These are phyloP conservation scores for Neocucurbitaria cava DNA, from an alignment of 2,329 filamentous ascomycete genomes.

Conservation along the genomic window DNA sequence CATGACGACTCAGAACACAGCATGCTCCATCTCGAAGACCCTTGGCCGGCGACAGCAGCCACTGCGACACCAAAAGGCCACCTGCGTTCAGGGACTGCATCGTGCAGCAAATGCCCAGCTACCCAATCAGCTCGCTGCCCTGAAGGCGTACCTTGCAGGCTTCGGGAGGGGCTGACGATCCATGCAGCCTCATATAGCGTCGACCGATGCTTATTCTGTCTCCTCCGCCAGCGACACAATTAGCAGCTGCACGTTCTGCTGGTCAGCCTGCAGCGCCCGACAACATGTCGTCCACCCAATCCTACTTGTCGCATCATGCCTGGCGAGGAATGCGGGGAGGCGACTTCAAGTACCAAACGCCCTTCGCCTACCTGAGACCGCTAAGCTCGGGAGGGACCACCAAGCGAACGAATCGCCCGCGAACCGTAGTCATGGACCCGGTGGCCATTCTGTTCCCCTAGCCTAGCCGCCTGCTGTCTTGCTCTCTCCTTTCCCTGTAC, in stretches of 20 bases:
- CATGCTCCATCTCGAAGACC: slow-evolving; percentile 4
- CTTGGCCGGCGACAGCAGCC: slow-evolving; percentile 16
- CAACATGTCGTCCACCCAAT: slow-evolving; percentile 2
- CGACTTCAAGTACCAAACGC: slow-evolving; percentile 19
- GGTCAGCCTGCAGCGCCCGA: slow-evolving; percentile 4
- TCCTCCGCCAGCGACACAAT: background rate
- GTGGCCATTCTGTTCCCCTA: slow-evolving; percentile 20
- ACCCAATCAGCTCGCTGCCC: slow-evolving; percentile 23
- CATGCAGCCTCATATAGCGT: slow-evolving; percentile 6
- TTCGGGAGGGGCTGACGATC: slow-evolving; percentile 17
- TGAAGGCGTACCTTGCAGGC: slow-evolving; percentile 22
- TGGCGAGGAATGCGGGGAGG: slow-evolving; percentile 18
- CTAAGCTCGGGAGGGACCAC: slow-evolving; percentile 20
- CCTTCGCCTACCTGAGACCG: slow-evolving; percentile 26
- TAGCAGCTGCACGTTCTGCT: slow-evolving; percentile 4
- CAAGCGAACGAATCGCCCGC: slow-evolving; percentile 29
- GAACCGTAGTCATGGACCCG: slow-evolving; percentile 15
- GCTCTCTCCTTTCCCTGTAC: slow-evolving; percentile 18
- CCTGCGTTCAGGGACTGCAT: slow-evolving; percentile 14
- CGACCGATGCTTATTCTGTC: slow-evolving; percentile 2
- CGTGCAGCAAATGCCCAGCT: slow-evolving; percentile 3
- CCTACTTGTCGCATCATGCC: background rate
- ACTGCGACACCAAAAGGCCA: slow-evolving; percentile 19
- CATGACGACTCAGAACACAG: slow-evolving; percentile 12
- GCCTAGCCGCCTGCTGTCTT: slow-evolving; percentile 28